phyloP scores from a whole-genome alignment of 192 early-diverging fungal genomes.

The Gryganskiella cystojenkinii region DNA sequence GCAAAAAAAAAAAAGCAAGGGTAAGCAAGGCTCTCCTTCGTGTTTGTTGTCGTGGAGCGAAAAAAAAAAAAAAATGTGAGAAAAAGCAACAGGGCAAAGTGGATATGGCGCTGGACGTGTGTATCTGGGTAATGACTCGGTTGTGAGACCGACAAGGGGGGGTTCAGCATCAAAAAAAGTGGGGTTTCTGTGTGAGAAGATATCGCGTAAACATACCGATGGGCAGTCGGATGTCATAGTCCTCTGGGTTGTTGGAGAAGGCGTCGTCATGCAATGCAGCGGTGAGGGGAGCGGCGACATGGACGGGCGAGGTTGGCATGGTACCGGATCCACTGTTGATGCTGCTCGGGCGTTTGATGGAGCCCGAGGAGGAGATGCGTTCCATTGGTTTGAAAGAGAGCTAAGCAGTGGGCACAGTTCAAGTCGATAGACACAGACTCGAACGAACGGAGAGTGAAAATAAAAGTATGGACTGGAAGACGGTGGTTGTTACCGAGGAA shows the following conservation, averaged over 20 bases:
- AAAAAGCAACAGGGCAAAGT: no score
- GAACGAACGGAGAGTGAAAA: no score
- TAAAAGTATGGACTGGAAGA: no score
- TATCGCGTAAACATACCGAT: constrained; percentile 47
- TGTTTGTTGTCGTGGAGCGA: no score
- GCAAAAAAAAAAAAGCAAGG: neutral
- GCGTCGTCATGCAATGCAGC: constrained; percentile 15
- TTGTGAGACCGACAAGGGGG: no score
- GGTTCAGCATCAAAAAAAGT: no score
- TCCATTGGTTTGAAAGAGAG: constrained; percentile 39
- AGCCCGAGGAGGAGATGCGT: constrained; percentile 44
- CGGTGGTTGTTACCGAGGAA: no score
- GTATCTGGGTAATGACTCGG: no score
- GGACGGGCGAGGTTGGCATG: constrained; percentile 25
- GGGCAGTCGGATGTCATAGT: constrained; percentile 45
- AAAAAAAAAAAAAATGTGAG: no score
- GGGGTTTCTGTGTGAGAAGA: neutral
- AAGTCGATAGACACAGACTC: no score
- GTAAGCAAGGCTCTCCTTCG: neutral
- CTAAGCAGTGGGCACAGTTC: no score
- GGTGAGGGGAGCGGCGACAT: constrained; percentile 11
- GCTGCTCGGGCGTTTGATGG: constrained; percentile 30
- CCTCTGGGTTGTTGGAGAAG: constrained; percentile 50
- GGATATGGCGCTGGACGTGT: no score
- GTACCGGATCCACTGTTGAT: constrained; percentile 21